Base-by-base conservation (phyloP, 768 basidiomycete species). In the Pleurotus citrinopileatus region DNA sequence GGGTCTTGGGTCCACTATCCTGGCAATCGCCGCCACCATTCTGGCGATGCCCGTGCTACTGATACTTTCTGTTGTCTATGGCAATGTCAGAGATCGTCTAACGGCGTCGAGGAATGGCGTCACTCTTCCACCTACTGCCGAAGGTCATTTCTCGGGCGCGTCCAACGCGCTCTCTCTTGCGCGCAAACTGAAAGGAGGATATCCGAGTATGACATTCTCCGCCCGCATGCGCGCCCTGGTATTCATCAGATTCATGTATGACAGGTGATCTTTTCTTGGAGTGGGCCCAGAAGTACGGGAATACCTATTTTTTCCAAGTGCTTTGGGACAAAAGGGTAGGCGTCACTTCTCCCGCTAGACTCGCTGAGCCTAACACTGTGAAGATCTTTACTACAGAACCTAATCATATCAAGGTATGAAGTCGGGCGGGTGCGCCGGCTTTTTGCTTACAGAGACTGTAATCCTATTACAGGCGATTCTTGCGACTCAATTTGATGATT, bases 401-500 rank as follows among this genome's bases (percentile, higher is more conserved):
- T 6, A 73, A 77, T 37, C 65, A 80, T 55, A 63, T 81, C 57
- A 81, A 80, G 64, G 73, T 68, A 46, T 13, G 8, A 25, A 29
- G 12, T 2, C 32, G 10, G 10, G 10, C 17, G 38, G 7, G 7
- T n/a, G 2, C 38, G 17, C 38, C n/a, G n/a, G n/a, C n/a, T n/a
- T n/a, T n/a, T n/a, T n/a, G 13, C 38, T 19, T 19, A 40, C 5
- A 1, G 15, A 2, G 2, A n/a, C 17, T n/a, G 2, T 40, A 36
- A 22, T 17, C n/a, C n/a, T n/a, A n/a, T n/a, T 4, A 25, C 13
- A 73, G 70, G 69, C 75, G 5, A 65, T 77, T 23, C 69, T 80
- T 6, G 72, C 78, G 1, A 78, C 76, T 1, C 69, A 79, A 53
- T 81, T 81, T 42, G 72, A 75, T n/a, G 63, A 63, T 15, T 80